These are phyloP conservation scores for Aspergillus aculeatus DNA, from an alignment of 2,329 filamentous ascomycete species.

Conservation along the genomic window DNA sequence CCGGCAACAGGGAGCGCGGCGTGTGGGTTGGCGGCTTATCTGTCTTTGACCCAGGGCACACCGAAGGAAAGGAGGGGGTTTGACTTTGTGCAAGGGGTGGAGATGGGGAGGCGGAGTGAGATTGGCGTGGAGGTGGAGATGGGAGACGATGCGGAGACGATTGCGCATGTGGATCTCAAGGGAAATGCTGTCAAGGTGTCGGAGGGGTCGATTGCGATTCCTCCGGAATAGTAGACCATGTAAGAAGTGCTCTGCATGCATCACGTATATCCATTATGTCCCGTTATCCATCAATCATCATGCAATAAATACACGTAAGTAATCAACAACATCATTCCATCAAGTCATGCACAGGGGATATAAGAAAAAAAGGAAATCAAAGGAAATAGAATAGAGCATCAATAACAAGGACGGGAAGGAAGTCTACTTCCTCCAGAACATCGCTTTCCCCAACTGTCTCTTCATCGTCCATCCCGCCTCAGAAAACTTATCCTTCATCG, in stretches of 20 bases:
- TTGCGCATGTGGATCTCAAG: constrained; percentile 36
- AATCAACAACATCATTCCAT: background rate
- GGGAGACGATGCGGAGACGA: constrained; percentile 15
- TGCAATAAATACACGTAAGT: background rate
- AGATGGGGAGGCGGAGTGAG: constrained; percentile 59
- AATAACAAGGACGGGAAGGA: constrained; percentile 3
- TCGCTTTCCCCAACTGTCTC: constrained; percentile 33
- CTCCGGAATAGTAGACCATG: background rate
- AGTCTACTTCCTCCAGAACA: constrained; percentile 43
- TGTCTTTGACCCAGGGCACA: constrained; percentile 47
- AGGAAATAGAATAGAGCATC: background rate
- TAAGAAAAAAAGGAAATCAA: background rate
- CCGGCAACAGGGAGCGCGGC: constrained; percentile 58
- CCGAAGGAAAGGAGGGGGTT: constrained; percentile 39
- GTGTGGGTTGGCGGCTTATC: constrained; percentile 55
- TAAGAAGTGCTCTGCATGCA: background rate
- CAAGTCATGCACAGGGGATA: background rate
- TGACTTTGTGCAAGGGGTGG: constrained; percentile 63
- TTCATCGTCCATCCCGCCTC: constrained; percentile 38
- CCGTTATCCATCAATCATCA: background rate
- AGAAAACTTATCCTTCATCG: constrained; percentile 35
- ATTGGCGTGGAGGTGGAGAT: constrained; percentile 35
- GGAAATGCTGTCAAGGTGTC: constrained; percentile 36
- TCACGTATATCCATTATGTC: background rate
- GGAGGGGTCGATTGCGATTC: constrained; percentile 11